Evolutionary conservation across 768 basidiomycete species (phyloP).

Genomic region (Clavaria fumosa): DNA sequence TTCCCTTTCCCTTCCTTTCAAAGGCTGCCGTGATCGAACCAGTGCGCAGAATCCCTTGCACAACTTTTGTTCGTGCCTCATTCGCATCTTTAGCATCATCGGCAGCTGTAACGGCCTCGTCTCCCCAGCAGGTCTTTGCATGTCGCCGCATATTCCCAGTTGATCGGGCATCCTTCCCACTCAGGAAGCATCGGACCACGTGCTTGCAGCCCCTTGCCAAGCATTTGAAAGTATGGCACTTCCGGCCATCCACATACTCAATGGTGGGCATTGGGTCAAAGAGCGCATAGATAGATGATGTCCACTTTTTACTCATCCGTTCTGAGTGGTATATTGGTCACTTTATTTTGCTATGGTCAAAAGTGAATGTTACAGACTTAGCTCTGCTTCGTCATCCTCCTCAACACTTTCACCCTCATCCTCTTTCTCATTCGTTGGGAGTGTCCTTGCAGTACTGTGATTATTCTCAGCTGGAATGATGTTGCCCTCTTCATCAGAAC

Average conservation of each 20-base stretch:
- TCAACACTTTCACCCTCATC: neutral
- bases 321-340: slow-evolving; percentile 3
- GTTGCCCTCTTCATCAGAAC: neutral
- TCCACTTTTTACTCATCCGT: slow-evolving; percentile 17
- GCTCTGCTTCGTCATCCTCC: slow-evolving; percentile 1
- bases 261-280: slow-evolving; percentile 15
- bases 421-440: neutral
- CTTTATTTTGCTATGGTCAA: neutral
- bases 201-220: slow-evolving; percentile 12
- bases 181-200: slow-evolving; percentile 11
- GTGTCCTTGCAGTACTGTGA: neutral
- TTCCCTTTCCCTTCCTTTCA: slow-evolving; percentile 16
- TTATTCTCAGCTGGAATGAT: neutral
- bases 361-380: neutral
- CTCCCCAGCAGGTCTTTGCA: slow-evolving; percentile 20
- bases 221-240: slow-evolving; percentile 18
- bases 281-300: slow-evolving; percentile 21
- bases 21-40: slow-evolving; percentile 18
- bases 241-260: slow-evolving; percentile 11
- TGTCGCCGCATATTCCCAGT: slow-evolving; percentile 19
- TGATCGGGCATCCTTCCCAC: slow-evolving; percentile 15
- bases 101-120: slow-evolving; percentile 10
- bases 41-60: slow-evolving; percentile 6
- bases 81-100: slow-evolving; percentile 2
- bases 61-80: slow-evolving; percentile 3